Conservation (phyloP, 2,329 filamentous ascomycete genomes). For the Claviceps quebecensis region DNA sequence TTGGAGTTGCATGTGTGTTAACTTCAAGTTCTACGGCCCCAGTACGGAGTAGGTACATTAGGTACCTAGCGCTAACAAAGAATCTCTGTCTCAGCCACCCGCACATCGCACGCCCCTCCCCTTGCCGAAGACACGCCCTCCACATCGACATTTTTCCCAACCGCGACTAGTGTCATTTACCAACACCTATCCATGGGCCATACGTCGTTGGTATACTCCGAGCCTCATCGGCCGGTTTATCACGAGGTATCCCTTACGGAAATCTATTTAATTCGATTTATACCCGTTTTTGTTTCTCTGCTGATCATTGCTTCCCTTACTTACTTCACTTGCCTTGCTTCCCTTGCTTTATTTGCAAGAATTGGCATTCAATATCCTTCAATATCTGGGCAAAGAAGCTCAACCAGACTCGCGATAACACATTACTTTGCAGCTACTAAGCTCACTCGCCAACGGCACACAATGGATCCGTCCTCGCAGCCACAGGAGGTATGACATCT, state of each 20-base stretch:
- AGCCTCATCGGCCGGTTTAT: slow-evolving; percentile 6
- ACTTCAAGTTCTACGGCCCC: no score
- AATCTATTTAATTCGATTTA: slow-evolving; percentile 1
- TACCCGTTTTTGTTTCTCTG: not conserved
- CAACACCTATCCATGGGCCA: not conserved
- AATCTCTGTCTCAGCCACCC: not conserved
- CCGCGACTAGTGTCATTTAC: slow-evolving; percentile 1
- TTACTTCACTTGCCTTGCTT: no score
- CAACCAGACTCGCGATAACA: not conserved
- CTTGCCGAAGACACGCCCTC: not conserved
- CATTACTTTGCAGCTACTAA: not conserved
- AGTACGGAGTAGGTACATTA: not conserved
- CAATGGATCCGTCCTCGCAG: not conserved
- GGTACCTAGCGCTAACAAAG: not conserved
- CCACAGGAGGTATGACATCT: not conserved
- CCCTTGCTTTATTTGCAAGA: not conserved
- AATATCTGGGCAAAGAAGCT: not conserved
- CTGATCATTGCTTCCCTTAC: no score
- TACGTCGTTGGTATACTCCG: slow-evolving; percentile 1
- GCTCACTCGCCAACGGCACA: not conserved
- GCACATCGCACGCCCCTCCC: not conserved
- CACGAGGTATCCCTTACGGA: not conserved
- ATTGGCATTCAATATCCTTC: not conserved
- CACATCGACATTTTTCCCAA: slow-evolving; percentile 2
- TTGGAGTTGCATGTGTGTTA: no score